Evolutionary conservation across 495 filamentous ascomycete genomes (phyloP), one percentile per base, ranked within the genome.

Genomic region (Podospora fimiseda): DNA sequence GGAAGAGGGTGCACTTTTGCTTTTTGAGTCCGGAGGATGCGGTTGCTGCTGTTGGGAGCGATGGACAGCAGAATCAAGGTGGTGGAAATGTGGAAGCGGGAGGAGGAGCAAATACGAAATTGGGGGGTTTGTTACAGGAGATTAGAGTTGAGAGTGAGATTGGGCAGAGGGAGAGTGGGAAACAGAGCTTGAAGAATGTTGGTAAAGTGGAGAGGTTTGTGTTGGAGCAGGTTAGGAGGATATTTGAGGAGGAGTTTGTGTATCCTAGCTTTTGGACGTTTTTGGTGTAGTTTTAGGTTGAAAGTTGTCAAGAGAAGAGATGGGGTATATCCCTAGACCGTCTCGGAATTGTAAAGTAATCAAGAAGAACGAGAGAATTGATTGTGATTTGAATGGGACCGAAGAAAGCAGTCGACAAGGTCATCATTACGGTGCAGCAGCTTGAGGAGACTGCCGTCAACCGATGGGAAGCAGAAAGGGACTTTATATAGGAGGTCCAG

Each of bases 251-350:
- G 63, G 93, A 98, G 68, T 88, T 98, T 66, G 91, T 98, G 19
- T 98, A 91, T 72, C 93, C 93, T 37, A 96, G 90, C 66, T 97
- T 89, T 70, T 96, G 91, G 90, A 98, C 92, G 1, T 96, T 97
- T 65, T 71, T 98, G 52, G 82, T 98, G 8, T 96, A 21, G 46
- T 46, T n/a, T n/a, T n/a, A n/a, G n/a, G n/a, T n/a, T n/a, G n/a
- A n/a, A n/a, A n/a, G n/a, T n/a, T n/a, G n/a, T n/a, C n/a, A n/a
- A n/a, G n/a, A n/a, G n/a, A n/a, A n/a, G n/a, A n/a, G n/a, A n/a
- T n/a, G n/a, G n/a, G n/a, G n/a, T n/a, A n/a, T n/a, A n/a, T n/a
- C n/a, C n/a, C n/a, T n/a, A n/a, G n/a, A n/a, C n/a, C n/a, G n/a
- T n/a, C n/a, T n/a, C n/a, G n/a, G n/a, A n/a, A n/a, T n/a, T n/a